These are phyloP conservation scores for Nakazawaea peltata DNA, from an alignment of 805 yeast genomes.

Conservation along the genomic window DNA sequence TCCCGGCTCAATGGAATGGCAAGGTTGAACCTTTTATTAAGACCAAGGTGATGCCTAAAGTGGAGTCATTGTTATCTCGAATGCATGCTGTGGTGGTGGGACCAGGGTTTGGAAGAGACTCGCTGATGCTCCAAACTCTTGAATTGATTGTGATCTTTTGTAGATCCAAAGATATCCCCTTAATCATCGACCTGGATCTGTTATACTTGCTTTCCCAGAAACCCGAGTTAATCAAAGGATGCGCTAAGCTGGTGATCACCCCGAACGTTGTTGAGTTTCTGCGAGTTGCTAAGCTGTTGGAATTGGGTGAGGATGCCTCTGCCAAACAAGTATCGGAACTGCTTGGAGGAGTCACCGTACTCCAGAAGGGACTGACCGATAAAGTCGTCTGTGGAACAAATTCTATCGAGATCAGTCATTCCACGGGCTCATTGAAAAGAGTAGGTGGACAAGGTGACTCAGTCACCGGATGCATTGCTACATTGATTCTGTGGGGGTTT, in stretches of 20 bases:
- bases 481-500: conserved; percentile 72
- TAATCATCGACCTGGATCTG: conserved; percentile 89
- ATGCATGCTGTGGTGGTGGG: conserved; percentile 84
- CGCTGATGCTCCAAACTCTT: conserved; percentile 52
- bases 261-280: conserved; percentile 86
- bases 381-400: conserved; percentile 44
- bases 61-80: conserved; percentile 47
- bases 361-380: conserved; percentile 71
- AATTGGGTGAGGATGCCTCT: conserved; percentile 19
- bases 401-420: conserved; percentile 30
- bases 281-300: conserved; percentile 49
- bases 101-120: conserved; percentile 90
- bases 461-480: conserved; percentile 76
- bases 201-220: conserved; percentile 55
- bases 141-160: conserved; percentile 50
- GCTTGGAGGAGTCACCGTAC: conserved; percentile 50
- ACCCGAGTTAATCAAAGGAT: conserved; percentile 47
- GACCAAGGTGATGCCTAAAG: conserved; percentile 44
- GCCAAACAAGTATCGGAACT: conserved; percentile 37
- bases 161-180: conserved; percentile 49
- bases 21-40: conserved; percentile 25
- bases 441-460: conserved; percentile 98
- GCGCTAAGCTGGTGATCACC: conserved; percentile 61
- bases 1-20: conserved; percentile 15
- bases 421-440: conserved; percentile 64